These are phyloP conservation scores for Monilinia fructigena DNA, from an alignment of 2,329 filamentous ascomycete species.

Conservation along the genomic window DNA sequence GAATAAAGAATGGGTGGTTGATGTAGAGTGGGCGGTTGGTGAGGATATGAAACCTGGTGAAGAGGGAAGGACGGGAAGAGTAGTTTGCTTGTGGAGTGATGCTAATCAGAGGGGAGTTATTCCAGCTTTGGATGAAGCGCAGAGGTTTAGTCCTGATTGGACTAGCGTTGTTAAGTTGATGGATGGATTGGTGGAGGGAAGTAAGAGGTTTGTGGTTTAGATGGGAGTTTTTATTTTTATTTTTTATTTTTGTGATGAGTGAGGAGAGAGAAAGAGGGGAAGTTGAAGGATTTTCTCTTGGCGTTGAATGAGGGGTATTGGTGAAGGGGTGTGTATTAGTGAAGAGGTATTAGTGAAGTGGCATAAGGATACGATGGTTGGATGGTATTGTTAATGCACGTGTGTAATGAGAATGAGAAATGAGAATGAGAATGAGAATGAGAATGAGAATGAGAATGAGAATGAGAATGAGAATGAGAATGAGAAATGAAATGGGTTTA, in stretches of 20 bases:
- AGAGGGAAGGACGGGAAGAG: conserved; percentile 57
- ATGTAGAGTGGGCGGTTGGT: conserved; percentile 59
- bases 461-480: too few species aligned
- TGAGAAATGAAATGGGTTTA: too few species aligned
- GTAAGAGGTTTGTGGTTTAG: conserved; percentile 46
- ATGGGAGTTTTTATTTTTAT: too few species aligned
- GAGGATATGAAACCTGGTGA: conserved; percentile 39
- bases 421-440: too few species aligned
- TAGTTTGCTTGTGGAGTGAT: conserved; percentile 86
- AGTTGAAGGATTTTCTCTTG: neutral
- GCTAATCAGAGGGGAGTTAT: conserved; percentile 69
- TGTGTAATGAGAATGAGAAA: too few species aligned
- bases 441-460: too few species aligned
- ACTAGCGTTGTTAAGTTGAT: conserved; percentile 70
- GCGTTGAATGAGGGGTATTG: neutral
- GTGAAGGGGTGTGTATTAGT: too few species aligned
- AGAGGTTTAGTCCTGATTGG: conserved; percentile 77
- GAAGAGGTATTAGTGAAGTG: neutral
- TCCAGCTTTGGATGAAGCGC: conserved; percentile 79
- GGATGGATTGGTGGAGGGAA: conserved; percentile 80
- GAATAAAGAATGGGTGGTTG: conserved; percentile 69
- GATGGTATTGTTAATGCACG: too few species aligned
- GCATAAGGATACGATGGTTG: too few species aligned
- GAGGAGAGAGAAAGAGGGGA: neutral
- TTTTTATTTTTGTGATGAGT: neutral